These are phyloP conservation scores for Linderina pennispora DNA, from an alignment of 192 early-diverging fungal species.

Conservation along the genomic window DNA sequence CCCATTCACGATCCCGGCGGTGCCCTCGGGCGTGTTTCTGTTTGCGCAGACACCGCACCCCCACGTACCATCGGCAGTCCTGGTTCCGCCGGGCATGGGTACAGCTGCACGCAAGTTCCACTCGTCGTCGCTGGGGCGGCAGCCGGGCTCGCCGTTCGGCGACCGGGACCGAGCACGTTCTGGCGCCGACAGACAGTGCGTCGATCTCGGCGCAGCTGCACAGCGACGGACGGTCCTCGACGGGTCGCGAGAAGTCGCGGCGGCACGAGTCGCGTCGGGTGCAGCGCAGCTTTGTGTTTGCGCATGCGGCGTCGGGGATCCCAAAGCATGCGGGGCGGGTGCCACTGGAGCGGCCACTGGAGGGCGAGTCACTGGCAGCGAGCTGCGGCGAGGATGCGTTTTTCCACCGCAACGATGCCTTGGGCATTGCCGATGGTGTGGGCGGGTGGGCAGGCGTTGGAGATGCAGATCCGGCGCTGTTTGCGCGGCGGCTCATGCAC, in stretches of 20 bases:
- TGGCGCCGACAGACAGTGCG: conserved; percentile 14
- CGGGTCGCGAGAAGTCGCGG: neutral
- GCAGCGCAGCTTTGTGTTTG: conserved; percentile 52
- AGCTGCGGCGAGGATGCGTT: conserved; percentile 93
- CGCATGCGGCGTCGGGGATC: conserved; percentile 53
- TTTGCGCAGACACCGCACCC: conserved; percentile 17
- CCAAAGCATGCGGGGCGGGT: conserved; percentile 45
- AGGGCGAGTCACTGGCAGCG: conserved; percentile 52
- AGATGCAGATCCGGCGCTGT: conserved; percentile 85
- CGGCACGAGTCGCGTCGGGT: too few relatives aligned
- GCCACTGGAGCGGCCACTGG: conserved; percentile 11
- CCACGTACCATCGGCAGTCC: conserved; percentile 27
- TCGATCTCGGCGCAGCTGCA: conserved; percentile 16
- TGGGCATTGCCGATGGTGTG: conserved; percentile 95
- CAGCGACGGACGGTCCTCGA: neutral
- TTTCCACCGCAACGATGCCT: conserved; percentile 75
- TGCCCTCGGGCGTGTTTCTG: conserved; percentile 29
- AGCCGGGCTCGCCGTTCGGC: conserved; percentile 31
- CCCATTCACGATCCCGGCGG: conserved; percentile 41
- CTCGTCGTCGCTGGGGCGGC: conserved; percentile 34
- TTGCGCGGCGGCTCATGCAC: conserved; percentile 92
- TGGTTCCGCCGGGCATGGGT: conserved; percentile 39
- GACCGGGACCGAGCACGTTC: neutral
- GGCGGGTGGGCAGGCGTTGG: conserved; percentile 84
- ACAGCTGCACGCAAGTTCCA: conserved; percentile 46